A percentile compares a stretch with the other conserved stretches of the same genome.
phyloP scores from a whole-genome alignment of 164 flowering plant genomes.

The Euptelea pleiosperma region DNA sequence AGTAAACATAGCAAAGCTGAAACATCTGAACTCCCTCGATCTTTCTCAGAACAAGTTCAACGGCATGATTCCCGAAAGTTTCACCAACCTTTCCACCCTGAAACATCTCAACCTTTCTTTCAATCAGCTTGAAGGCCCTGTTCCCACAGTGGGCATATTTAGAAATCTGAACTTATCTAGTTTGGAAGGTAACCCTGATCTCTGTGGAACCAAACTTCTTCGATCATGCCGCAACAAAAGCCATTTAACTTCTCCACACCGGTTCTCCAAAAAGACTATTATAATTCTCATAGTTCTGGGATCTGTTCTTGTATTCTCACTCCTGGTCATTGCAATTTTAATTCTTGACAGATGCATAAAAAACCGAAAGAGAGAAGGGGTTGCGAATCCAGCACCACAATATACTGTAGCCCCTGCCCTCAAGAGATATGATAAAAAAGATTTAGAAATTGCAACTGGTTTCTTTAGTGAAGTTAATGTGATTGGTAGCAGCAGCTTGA shows the following conservation, averaged over 20 bases:
- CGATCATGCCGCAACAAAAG: conserved; percentile 33
- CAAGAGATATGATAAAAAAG: conserved; percentile 47
- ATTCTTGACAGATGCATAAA: conserved; percentile 15
- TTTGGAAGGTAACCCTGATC: conserved; percentile 55
- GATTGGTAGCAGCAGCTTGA: conserved; percentile 57
- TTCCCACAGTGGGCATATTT: conserved; percentile 58
- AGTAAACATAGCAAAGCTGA: conserved; percentile 33
- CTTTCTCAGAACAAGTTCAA: conserved; percentile 55
- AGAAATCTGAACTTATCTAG: conserved; percentile 27
- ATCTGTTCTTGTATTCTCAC: conserved; percentile 25
- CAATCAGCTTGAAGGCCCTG: conserved; percentile 65
- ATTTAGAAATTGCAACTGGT: conserved; percentile 53
- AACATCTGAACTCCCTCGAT: conserved; percentile 47
- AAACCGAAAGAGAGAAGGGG: conserved; percentile 16
- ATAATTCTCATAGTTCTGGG: conserved; percentile 38
- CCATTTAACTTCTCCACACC: conserved; percentile 12
- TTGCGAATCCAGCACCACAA: conserved; percentile 19
- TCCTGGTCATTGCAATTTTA: conserved; percentile 28
- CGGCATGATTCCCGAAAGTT: conserved; percentile 55
- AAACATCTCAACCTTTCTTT: conserved; percentile 64
- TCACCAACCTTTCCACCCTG: conserved; percentile 38
- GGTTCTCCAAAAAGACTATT: conserved; percentile 33
- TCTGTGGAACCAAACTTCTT: conserved; percentile 51
- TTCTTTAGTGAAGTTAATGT: conserved; percentile 49
- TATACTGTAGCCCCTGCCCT: conserved; percentile 30